Conservation (phyloP, 164 flowering plant species). For the Chloranthus sessilifolius region DNA sequence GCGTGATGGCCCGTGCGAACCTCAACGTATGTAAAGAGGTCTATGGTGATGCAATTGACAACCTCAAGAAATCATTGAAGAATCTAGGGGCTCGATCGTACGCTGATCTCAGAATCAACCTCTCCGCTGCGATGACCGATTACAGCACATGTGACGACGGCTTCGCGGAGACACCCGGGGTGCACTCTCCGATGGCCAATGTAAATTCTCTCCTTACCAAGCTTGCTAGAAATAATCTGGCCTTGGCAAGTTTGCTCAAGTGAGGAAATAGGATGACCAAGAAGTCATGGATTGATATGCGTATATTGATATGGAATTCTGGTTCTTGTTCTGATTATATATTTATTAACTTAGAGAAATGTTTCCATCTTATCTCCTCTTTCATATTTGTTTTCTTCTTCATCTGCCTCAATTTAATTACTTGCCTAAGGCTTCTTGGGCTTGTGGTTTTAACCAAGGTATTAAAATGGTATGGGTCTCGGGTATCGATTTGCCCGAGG, state of each 20-base stretch:
- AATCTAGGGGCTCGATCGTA: conserved; percentile 3
- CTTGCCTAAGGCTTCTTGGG: too few relatives aligned
- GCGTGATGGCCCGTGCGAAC: neutral
- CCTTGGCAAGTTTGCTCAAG: conserved; percentile 9
- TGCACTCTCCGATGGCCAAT: neutral
- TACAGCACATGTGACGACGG: conserved; percentile 19
- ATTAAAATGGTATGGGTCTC: too few relatives aligned
- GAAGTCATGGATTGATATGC: neutral
- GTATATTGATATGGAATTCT: too few relatives aligned
- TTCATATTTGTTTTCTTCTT: too few relatives aligned
- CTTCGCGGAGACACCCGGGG: neutral
- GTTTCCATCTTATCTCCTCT: too few relatives aligned
- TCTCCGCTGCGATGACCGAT: conserved; percentile 21
- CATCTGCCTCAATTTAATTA: too few relatives aligned
- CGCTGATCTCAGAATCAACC: conserved; percentile 16
- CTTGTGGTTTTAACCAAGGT: too few relatives aligned
- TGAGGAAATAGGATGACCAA: neutral
- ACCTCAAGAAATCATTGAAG: conserved; percentile 5
- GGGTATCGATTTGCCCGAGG: too few relatives aligned
- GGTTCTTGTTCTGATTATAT: too few relatives aligned
- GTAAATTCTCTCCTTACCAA: neutral
- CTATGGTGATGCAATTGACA: conserved; percentile 14
- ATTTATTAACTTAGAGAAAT: too few relatives aligned
- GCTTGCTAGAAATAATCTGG: conserved; percentile 11
- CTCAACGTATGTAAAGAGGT: neutral